phyloP scores from a whole-genome alignment of 2,329 filamentous ascomycete species.

The Monosporascus sp. region DNA sequence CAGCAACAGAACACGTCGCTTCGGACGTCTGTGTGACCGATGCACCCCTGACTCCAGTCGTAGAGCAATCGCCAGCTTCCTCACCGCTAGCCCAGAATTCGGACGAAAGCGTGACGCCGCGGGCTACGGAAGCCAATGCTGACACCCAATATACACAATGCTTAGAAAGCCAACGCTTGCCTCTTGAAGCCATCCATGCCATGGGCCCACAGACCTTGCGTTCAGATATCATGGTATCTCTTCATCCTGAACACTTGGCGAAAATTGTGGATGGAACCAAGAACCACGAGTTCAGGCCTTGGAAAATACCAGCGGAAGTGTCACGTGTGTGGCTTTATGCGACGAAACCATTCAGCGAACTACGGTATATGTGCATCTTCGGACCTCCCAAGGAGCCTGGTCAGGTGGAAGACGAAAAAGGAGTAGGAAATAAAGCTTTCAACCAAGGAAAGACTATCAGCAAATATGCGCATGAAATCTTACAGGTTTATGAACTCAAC shows the following conservation, averaged over 20 bases:
- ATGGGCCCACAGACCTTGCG: constrained; percentile 36
- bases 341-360: constrained; percentile 37
- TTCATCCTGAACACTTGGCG: constrained; percentile 53
- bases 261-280: constrained; percentile 44
- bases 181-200: constrained; percentile 23
- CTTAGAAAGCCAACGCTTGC: constrained; percentile 28
- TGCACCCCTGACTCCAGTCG: constrained; percentile 2
- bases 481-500: constrained; percentile 58
- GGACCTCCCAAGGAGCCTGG: constrained; percentile 40
- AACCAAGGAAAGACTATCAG: constrained; percentile 33
- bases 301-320: constrained; percentile 49
- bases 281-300: constrained; percentile 51
- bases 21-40: background rate
- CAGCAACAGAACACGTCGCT: background rate
- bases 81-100: constrained; percentile 4
- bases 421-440: constrained; percentile 48
- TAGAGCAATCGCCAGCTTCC: constrained; percentile 8
- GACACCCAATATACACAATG: constrained; percentile 20
- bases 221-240: constrained; percentile 38
- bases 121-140: constrained; percentile 10
- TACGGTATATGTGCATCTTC: constrained; percentile 57
- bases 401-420: constrained; percentile 38
- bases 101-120: constrained; percentile 6
- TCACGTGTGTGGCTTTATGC: constrained; percentile 60
- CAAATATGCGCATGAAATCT: constrained; percentile 47